phyloP scores from a whole-genome alignment of 2,329 filamentous ascomycete genomes.

The Seiridium unicorne region DNA sequence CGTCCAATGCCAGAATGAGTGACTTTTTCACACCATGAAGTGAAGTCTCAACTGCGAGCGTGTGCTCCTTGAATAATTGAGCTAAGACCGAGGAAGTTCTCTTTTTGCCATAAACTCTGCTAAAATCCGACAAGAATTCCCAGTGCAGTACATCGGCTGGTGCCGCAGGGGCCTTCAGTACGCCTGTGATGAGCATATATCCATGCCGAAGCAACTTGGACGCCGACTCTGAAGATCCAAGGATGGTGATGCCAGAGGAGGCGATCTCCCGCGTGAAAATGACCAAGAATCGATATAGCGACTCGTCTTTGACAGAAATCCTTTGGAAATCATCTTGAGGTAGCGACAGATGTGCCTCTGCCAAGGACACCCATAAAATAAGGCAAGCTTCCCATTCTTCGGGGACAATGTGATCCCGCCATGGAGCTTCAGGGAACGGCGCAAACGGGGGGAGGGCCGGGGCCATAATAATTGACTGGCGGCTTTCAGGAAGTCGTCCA shows the following conservation, averaged over 20 bases:
- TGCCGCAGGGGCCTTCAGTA: slow-evolving; percentile 44
- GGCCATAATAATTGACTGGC: slow-evolving; percentile 27
- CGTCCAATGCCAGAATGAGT: slow-evolving; percentile 63
- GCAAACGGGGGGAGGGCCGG: slow-evolving; percentile 67
- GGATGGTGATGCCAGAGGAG: slow-evolving; percentile 28
- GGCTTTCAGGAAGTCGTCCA: too few species aligned
- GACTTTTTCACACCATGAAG: slow-evolving; percentile 60
- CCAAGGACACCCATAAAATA: slow-evolving; percentile 71
- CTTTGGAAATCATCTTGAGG: slow-evolving; percentile 53
- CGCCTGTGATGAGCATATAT: slow-evolving; percentile 62
- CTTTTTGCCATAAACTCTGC: slow-evolving; percentile 65
- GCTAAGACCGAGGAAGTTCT: slow-evolving; percentile 50
- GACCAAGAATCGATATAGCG: slow-evolving; percentile 60
- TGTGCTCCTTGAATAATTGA: slow-evolving; percentile 50
- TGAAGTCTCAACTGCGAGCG: slow-evolving; percentile 48
- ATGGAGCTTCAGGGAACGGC: slow-evolving; percentile 68
- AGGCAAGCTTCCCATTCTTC: slow-evolving; percentile 77
- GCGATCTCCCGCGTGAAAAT: slow-evolving; percentile 63
- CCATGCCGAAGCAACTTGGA: slow-evolving; percentile 57
- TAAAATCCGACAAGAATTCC: slow-evolving; percentile 67
- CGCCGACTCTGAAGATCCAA: slow-evolving; percentile 33
- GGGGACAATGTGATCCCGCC: slow-evolving; percentile 64
- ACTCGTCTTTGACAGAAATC: slow-evolving; percentile 53
- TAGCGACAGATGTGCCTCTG: slow-evolving; percentile 62
- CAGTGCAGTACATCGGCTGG: slow-evolving; percentile 56